A percentile compares a stretch with the other conserved stretches of the same genome.
These are phyloP conservation scores for Oxytropis ochrocephala DNA, from an alignment of 306 rosid species.

Conservation along the genomic window DNA sequence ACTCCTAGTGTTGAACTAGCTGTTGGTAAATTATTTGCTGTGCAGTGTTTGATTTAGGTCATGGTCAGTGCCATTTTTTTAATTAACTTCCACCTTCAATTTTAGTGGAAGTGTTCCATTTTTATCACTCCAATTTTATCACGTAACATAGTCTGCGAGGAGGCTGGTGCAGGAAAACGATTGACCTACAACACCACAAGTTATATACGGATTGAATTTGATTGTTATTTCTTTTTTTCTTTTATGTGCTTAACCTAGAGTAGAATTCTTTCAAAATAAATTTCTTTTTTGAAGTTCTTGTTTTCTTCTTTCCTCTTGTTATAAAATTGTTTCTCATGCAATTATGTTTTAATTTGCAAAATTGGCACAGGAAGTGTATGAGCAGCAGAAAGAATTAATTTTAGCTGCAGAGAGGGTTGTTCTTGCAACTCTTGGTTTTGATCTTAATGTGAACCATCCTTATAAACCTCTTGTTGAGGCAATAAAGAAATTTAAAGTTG, in stretches of 20 bases:
- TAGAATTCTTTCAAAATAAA: background rate
- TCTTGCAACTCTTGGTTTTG: conserved; percentile 95
- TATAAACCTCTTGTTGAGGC: conserved; percentile 99
- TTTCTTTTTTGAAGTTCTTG: background rate
- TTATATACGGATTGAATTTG: background rate
- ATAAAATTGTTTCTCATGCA: conserved; percentile 7
- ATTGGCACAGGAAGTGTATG: conserved; percentile 83
- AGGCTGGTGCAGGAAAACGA: background rate
- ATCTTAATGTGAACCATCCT: conserved; percentile 89
- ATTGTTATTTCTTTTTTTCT: background rate
- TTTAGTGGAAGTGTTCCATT: background rate
- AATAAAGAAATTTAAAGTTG: conserved; percentile 94
- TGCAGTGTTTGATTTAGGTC: background rate
- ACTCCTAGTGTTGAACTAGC: conserved; percentile 4
- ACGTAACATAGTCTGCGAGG: background rate
- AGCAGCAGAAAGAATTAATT: conserved; percentile 87
- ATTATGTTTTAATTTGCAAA: background rate
- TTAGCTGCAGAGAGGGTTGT: conserved; percentile 92
- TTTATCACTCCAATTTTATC: background rate
- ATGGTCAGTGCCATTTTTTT: background rate
- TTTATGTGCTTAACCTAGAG: background rate
- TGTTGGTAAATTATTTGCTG: background rate
- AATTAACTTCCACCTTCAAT: background rate
- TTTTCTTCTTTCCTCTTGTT: background rate
- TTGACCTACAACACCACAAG: background rate